Percentiles rank a stretch among this genome's conserved stretches.
Evolutionary conservation across 1,139 yeast species (phyloP).

Genomic region (Ogataea hybrid): DNA sequence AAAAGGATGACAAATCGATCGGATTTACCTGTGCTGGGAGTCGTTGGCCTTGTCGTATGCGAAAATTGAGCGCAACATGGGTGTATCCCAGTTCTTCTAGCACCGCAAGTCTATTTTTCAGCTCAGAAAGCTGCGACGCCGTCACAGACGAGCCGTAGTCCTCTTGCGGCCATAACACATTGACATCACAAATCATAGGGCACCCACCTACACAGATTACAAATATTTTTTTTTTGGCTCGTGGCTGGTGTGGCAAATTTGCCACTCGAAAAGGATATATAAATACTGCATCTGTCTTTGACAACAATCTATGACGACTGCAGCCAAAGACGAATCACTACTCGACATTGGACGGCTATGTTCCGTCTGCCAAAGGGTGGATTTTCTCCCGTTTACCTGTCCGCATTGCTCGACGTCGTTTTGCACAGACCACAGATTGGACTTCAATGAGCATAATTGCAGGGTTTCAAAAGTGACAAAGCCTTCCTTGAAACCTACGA

Average conservation of each 20-base stretch:
- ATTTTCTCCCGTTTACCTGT: slow-evolving; percentile 70
- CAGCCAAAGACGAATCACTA: slow-evolving; percentile 32
- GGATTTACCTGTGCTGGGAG: slow-evolving; percentile 49
- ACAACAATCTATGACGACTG: slow-evolving; percentile 8
- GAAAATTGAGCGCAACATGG: slow-evolving; percentile 71
- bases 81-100: slow-evolving; percentile 65
- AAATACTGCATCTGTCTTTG: not conserved
- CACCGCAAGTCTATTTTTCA: slow-evolving; percentile 54
- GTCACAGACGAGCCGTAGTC: slow-evolving; percentile 44
- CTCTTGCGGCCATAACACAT: slow-evolving; percentile 76
- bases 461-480: slow-evolving; percentile 12
- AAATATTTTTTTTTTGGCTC: slow-evolving; percentile 2
- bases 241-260: slow-evolving; percentile 14
- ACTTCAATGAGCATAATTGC: slow-evolving; percentile 25
- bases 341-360: slow-evolving; percentile 74
- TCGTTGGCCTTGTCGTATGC: slow-evolving; percentile 50
- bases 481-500: slow-evolving; percentile 8
- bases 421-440: slow-evolving; percentile 55
- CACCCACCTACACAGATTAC: not conserved
- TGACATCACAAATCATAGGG: slow-evolving; percentile 64
- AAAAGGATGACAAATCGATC: slow-evolving; percentile 32
- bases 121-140: slow-evolving; percentile 39
- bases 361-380: slow-evolving; percentile 57
- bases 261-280: slow-evolving; percentile 7
- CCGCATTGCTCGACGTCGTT: slow-evolving; percentile 51